A percentile compares a stretch with the other conserved stretches of the same genome.
phyloP scores from a whole-genome alignment of 2,329 filamentous ascomycete species.

The Fusarium sp. region DNA sequence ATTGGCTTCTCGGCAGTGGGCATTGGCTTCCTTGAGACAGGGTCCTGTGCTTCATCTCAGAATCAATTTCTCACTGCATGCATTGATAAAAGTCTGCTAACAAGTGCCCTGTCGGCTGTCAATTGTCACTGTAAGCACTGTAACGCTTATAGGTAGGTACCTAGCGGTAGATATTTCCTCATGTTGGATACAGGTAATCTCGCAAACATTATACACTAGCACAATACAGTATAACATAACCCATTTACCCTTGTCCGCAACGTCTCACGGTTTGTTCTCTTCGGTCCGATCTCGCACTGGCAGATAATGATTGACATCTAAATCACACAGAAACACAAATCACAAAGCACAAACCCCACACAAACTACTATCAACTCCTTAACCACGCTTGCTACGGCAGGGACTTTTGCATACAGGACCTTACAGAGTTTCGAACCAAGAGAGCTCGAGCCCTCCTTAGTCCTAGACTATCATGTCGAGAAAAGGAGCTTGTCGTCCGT shows the following conservation, averaged over 20 bases:
- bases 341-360: conserved; percentile 15
- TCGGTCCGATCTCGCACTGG: conserved; percentile 32
- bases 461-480: neutral
- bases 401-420: neutral
- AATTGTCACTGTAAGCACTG: neutral
- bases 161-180: neutral
- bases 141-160: neutral
- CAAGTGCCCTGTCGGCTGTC: neutral
- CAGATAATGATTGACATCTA: conserved; percentile 28
- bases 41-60: conserved; percentile 12
- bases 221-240: neutral
- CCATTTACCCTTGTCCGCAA: conserved; percentile 6
- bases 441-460: neutral
- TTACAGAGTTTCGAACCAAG: conserved; percentile 10
- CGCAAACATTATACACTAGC: conserved; percentile 6
- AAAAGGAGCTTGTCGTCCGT: neutral
- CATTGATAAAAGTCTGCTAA: neutral
- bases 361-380: conserved; percentile 8
- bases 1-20: conserved; percentile 33
- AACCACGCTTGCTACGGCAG: neutral
- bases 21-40: conserved; percentile 12
- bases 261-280: conserved; percentile 15
- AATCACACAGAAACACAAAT: conserved; percentile 18
- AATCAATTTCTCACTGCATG: neutral
- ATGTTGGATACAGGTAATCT: neutral